Base-by-base conservation (phyloP, 2,329 filamentous ascomycete genomes). In the Claviceps purpurea region DNA sequence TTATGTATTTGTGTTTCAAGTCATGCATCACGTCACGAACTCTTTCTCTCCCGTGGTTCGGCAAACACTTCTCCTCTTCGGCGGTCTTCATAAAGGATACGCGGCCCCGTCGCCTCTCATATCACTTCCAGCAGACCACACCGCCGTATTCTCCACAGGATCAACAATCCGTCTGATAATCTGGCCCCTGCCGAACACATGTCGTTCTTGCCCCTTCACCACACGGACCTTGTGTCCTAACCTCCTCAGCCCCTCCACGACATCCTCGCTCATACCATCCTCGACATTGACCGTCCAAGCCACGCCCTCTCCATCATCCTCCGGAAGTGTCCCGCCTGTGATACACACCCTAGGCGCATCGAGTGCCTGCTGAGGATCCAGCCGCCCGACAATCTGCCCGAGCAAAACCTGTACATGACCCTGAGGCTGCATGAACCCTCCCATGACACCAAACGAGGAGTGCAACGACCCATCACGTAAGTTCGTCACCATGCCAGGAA, bases 341-440 rank as follows among this genome's bases (percentile, higher is more conserved):
- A 97, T 87, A 61, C 89, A 96, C 57, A 97, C 77, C n/a, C 93
- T 76, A 16, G 93, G 91, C 3, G 91, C 85, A 63, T 98, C 93
- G 0, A 97, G 76, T 2, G 91, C 89, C 54, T 88, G 82, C 68
- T 98, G 93, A 0, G 90, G 89, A 56, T 84, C 85, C 50, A 89
- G 74, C 1, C 82, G 81, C 60, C 90, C 95, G 0, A 89, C 80
- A 0, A 95, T 69, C 78, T 95, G 90, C 58, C 94, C 95, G 2
- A 97, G 74, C 10, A 98, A 70, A 0, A 95, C 89, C 68, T 97
- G 93, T 0, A 97, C 84, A 55, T 97, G 93, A 22, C 91, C 93
- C 68, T 97, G 93, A 0, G 93, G 93, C 70, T 98, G 93, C 87
- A 97, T 97, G 69, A 94, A 97, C 2, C 89, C 91, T 50, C 93